Evolutionary conservation across 2,329 filamentous ascomycete genomes (phyloP).

Genomic region (Acrocalymma vagum): DNA sequence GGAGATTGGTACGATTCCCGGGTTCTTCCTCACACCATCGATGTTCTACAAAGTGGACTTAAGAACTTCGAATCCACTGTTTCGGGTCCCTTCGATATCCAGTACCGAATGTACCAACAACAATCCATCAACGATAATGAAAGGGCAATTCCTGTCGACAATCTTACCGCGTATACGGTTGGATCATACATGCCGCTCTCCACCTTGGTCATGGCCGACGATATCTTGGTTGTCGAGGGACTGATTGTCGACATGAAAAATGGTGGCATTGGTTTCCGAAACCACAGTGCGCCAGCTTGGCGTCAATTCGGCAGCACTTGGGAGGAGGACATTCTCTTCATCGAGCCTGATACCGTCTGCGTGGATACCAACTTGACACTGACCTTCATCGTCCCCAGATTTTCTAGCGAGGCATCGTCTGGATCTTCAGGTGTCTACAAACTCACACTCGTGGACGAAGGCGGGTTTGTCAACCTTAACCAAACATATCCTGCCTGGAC

Average conservation of each 20-base stretch:
- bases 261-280: constrained; percentile 57
- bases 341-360: constrained; percentile 56
- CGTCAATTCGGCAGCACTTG: constrained; percentile 50
- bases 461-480: constrained; percentile 54
- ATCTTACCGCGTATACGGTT: constrained; percentile 39
- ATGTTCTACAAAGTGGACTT: constrained; percentile 51
- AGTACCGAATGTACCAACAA: constrained; percentile 40
- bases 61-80: constrained; percentile 36
- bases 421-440: constrained; percentile 16
- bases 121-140: constrained; percentile 1
- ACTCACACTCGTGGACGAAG: constrained; percentile 51
- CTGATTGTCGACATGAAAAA: constrained; percentile 53
- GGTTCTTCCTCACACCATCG: constrained; percentile 44
- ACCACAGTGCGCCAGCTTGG: constrained; percentile 51
- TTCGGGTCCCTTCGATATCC: constrained; percentile 56
- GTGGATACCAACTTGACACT: constrained; percentile 55
- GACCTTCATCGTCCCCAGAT: constrained; percentile 49
- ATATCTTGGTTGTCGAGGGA: constrained; percentile 50
- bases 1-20: constrained; percentile 37
- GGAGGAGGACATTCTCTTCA: constrained; percentile 59
- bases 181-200: constrained; percentile 40
- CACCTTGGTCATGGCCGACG: constrained; percentile 44
- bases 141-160: constrained; percentile 27
- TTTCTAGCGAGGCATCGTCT: too few species aligned
- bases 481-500: constrained; percentile 42